phyloP scores from a whole-genome alignment of 805 yeast species.

The Saturnispora gosingensis region DNA sequence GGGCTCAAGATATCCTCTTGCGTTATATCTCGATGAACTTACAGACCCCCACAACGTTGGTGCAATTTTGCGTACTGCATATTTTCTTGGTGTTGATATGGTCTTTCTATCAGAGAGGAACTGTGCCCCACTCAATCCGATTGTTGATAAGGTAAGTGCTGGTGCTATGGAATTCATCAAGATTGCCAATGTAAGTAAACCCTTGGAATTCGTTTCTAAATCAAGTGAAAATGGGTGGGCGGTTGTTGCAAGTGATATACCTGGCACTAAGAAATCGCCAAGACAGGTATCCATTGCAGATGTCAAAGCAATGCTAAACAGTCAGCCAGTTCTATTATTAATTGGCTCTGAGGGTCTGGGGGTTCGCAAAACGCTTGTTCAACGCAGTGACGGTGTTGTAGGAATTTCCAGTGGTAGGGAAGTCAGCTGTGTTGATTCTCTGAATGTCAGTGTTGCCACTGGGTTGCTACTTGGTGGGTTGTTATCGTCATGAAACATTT shows the following conservation, averaged over 20 bases:
- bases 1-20: slow-evolving; percentile 45
- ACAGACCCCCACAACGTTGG: slow-evolving; percentile 87
- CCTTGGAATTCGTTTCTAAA: slow-evolving; percentile 51
- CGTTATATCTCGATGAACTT: slow-evolving; percentile 66
- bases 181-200: slow-evolving; percentile 47
- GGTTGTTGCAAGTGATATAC: slow-evolving; percentile 52
- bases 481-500: not conserved
- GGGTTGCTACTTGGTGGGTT: slow-evolving; percentile 39
- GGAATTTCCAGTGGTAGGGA: slow-evolving; percentile 27
- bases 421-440: slow-evolving; percentile 50
- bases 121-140: slow-evolving; percentile 68
- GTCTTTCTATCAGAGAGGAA: slow-evolving; percentile 59
- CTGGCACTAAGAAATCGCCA: slow-evolving; percentile 17
- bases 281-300: slow-evolving; percentile 22
- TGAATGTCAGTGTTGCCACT: slow-evolving; percentile 86
- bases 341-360: slow-evolving; percentile 86
- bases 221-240: slow-evolving; percentile 59
- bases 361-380: slow-evolving; percentile 54
- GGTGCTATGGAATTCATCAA: slow-evolving; percentile 76
- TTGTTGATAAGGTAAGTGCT: slow-evolving; percentile 69
- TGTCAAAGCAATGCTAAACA: slow-evolving; percentile 34
- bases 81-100: slow-evolving; percentile 76
- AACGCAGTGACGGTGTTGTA: slow-evolving; percentile 46
- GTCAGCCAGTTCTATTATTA: slow-evolving; percentile 58
- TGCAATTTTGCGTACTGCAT: slow-evolving; percentile 71